Base-by-base conservation (phyloP, 768 basidiomycete species). In the Pleurotus giganteus region DNA sequence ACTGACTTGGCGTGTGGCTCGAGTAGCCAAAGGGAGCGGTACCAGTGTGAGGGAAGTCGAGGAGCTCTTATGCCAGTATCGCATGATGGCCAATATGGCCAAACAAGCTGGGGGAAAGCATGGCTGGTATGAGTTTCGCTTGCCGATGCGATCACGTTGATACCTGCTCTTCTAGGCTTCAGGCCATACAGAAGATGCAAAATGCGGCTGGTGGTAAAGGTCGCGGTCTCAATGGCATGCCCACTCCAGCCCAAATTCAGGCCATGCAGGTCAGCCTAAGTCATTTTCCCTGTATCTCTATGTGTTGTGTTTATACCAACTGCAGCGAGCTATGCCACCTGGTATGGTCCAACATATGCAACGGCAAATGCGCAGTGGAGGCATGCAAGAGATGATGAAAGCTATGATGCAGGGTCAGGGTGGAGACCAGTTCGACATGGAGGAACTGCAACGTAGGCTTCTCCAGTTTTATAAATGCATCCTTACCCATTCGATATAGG, bases 81-180 rank as follows among this genome's bases (percentile, higher is more conserved):
- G 92, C 43, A 95, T 98, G 91, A 97, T 99, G 92, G 88, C 94
- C 52, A 95, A 92, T 65, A 95, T 99, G 90, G 97, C 96, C 29
- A 97, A 94, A 76, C 89, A 94, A 66, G 95, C 94, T 4, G 97
- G 97, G 46, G 95, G 94, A 37, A 97, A 97, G 81, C 93, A 95
- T 58, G 95, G 94, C 63, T 93, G 93, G 89, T 88, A 56, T 57
- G 85, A 71, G 19, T 24, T 55, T 43, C 42, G n/a, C n/a, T n/a
- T n/a, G n/a, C n/a, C n/a, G n/a, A n/a, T 44, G 17, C n/a, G 57
- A 9, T 21, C 42, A 28, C 54, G 47, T 26, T 50, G 39, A 32
- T 11, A 45, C 27, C 37, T 15, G 13, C 28, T 43, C 39, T n/a
- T 47, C 15, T 57, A 88, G 85, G 89, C 72, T 94, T 46, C 85